phyloP scores from a whole-genome alignment of 1,284 basidiomycete genomes.

The Fistulinella cinereoalba region DNA sequence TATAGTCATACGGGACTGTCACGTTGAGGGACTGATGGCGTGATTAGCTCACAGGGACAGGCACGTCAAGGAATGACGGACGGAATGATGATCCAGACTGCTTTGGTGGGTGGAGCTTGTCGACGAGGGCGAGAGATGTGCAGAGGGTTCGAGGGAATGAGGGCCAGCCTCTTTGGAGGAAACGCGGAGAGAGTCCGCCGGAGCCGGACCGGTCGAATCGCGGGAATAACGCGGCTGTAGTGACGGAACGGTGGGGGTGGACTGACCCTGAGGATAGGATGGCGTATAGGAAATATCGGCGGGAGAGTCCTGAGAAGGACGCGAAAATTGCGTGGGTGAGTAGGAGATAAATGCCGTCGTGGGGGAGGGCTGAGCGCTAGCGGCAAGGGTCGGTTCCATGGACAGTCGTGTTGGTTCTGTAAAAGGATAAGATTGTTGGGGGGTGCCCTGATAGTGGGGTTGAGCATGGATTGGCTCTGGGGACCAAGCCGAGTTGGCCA shows the following conservation, averaged over 20 bases:
- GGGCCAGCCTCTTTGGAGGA: constrained; percentile 29
- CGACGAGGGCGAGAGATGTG: constrained; percentile 43
- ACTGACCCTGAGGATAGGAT: constrained; percentile 31
- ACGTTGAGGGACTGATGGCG: constrained; percentile 67
- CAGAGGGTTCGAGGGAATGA: constrained; percentile 28
- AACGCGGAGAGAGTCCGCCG: constrained; percentile 12
- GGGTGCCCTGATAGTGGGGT: constrained; percentile 22
- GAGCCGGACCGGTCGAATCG: constrained; percentile 39
- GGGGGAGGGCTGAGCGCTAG: constrained; percentile 35
- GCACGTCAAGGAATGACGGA: constrained; percentile 11
- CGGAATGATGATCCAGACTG: constrained; percentile 24
- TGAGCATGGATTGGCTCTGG: constrained; percentile 37
- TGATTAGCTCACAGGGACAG: constrained; percentile 6
- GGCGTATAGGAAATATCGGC: constrained; percentile 32
- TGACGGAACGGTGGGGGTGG: constrained; percentile 34
- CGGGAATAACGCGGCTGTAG: constrained; percentile 50
- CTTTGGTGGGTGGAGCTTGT: constrained; percentile 37
- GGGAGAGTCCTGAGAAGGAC: constrained; percentile 43
- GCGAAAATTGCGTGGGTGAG: constrained; percentile 41
- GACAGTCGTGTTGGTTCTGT: constrained; percentile 37
- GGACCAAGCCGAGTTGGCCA: constrained; percentile 47
- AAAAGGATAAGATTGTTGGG: constrained; percentile 27
- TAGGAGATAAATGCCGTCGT: constrained; percentile 33
- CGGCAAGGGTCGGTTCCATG: constrained; percentile 37
- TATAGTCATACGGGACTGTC: constrained; percentile 86